Base-by-base conservation (phyloP, 257 asterid species). In the Petunia axillaris region DNA sequence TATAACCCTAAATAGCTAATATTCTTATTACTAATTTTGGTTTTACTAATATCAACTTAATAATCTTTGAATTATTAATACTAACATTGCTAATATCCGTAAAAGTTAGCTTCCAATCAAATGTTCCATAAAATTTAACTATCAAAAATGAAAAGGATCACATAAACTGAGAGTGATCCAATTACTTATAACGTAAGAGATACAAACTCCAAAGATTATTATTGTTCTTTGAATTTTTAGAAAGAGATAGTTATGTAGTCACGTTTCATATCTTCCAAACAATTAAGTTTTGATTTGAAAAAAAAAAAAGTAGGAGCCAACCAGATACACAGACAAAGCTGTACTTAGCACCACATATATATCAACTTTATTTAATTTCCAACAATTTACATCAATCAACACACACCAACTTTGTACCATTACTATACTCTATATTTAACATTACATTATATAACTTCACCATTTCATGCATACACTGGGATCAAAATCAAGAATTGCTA, bases 401-500 rank as follows among this genome's bases (percentile, higher is more conserved):
- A 62, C 62, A 25, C n/a, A 62, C 41, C 67, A 63, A 73, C 78
- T 50, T 35, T 50, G 6, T 35, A 5, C 60, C 48, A 55, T 71
- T 48, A 2, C 38, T 35, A 25, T 25, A 25, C 25, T 25, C 25
- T 25, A 25, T 25, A 25, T 25, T 25, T 25, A 25, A 25, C 25
- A 48, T 35, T 48, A 39, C 35, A 5, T 16, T 35, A 25, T 48
- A 14, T 14, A 41, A 35, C 77, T 48, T 1, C 15, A 71, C 46
- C 35, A 50, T 48, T 71, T 35, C 78, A 73, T 73, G 78, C 78
- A 50, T 50, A 50, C 15, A 71, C 60, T 16, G 35, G 11, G 48
- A 25, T 71, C 77, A 1, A 6, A 52, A 73, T 50, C 77, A 53
- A 50, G 43, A 50, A 71, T 71, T 35, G 62, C 1, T 3, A 37